Conservation (phyloP, 2,329 filamentous ascomycete genomes). For the Sclerotinia trifoliorum region DNA sequence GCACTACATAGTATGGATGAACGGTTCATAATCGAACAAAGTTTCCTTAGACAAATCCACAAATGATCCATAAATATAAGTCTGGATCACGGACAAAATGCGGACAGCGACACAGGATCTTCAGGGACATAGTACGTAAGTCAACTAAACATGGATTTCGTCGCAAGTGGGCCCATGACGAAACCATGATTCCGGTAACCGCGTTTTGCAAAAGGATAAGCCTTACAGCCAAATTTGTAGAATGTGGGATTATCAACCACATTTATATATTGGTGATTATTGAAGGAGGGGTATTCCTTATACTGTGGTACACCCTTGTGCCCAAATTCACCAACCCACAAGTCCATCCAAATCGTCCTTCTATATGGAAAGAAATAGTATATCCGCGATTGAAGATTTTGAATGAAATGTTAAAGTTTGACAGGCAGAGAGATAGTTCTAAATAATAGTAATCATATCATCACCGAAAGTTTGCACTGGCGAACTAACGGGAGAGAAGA, state of each 20-base stretch:
- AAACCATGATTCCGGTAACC: background rate
- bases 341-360: background rate
- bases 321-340: background rate
- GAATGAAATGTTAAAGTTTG: background rate
- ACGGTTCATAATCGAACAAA: background rate
- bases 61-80: constrained; percentile 15
- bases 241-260: constrained; percentile 2
- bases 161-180: constrained; percentile 1
- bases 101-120: constrained; percentile 3
- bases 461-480: background rate
- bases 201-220: background rate
- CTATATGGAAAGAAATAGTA: background rate
- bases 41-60: background rate
- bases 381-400: background rate
- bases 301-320: background rate
- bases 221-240: background rate
- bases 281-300: background rate
- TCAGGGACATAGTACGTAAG: constrained; percentile 17
- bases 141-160: background rate
- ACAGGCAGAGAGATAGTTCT: background rate
- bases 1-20: background rate
- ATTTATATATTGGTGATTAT: background rate
- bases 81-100: background rate
- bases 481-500: background rate
- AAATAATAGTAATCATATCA: background rate